Percentiles rank a stretch among this genome's conserved stretches.
These are phyloP conservation scores for Boletus rubroflammeus DNA, from an alignment of 768 basidiomycete genomes.

Conservation along the genomic window DNA sequence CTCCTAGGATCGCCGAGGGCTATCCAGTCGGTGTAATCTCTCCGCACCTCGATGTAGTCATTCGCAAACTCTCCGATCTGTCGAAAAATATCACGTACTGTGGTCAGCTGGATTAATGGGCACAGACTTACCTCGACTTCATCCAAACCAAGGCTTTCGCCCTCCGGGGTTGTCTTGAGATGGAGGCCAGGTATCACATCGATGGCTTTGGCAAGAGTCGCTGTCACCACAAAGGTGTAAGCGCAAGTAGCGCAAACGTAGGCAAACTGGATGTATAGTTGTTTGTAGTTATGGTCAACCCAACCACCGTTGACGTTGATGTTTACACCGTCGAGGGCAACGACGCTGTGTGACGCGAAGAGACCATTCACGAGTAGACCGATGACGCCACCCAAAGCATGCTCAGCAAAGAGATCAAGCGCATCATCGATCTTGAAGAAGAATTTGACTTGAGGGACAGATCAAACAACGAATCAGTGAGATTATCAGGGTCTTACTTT, in stretches of 20 bases:
- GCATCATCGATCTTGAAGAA: conserved; percentile 77
- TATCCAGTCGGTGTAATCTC: conserved; percentile 59
- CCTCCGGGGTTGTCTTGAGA: conserved; percentile 50
- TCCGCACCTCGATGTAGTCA: conserved; percentile 66
- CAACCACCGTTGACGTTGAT: conserved; percentile 56
- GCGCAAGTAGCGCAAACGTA: conserved; percentile 55
- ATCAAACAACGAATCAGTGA: conserved; percentile 8
- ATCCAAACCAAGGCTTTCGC: conserved; percentile 63
- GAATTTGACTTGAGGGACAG: conserved; percentile 53
- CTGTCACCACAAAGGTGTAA: conserved; percentile 63
- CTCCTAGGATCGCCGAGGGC: conserved; percentile 20
- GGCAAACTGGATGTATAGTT: conserved; percentile 73
- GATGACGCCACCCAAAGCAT: conserved; percentile 80
- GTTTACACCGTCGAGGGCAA: conserved; percentile 66
- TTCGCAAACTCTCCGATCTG: conserved; percentile 69
- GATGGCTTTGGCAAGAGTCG: conserved; percentile 52
- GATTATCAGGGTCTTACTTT: conserved; percentile 43
- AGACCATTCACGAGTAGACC: conserved; percentile 72
- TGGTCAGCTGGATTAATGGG: neutral
- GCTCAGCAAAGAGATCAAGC: conserved; percentile 89
- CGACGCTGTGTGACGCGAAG: conserved; percentile 65
- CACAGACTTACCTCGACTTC: conserved; percentile 56
- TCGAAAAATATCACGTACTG: neutral
- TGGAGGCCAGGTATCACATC: conserved; percentile 57
- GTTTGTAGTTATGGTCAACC: conserved; percentile 74